Percentiles rank a stretch among this genome's conserved stretches.
phyloP scores from a whole-genome alignment of 306 rosid species.

The Coriaria nepalensis region DNA sequence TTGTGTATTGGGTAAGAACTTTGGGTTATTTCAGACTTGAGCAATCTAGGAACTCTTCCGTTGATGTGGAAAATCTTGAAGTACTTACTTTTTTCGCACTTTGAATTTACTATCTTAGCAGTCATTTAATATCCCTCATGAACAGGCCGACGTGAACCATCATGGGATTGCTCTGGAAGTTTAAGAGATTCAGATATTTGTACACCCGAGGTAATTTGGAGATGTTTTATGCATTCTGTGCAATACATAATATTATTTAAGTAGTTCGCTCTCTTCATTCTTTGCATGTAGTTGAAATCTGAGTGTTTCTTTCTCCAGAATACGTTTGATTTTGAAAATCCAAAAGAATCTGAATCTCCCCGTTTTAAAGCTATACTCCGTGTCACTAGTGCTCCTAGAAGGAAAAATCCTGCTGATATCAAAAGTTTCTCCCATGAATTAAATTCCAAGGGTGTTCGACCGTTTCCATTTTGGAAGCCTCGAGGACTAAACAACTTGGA shows the following conservation, averaged over 20 bases:
- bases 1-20: too few relatives aligned
- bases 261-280: not conserved
- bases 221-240: constrained; percentile 5
- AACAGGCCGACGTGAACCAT: constrained; percentile 49
- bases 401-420: constrained; percentile 72
- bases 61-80: not conserved
- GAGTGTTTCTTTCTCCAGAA: constrained; percentile 33
- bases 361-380: constrained; percentile 98
- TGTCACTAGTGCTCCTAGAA: constrained; percentile 89
- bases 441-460: constrained; percentile 90
- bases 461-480: constrained; percentile 92
- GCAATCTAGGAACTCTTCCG: not conserved
- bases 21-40: too few relatives aligned
- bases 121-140: constrained; percentile 15
- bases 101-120: too few relatives aligned
- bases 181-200: constrained; percentile 55
- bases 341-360: constrained; percentile 98
- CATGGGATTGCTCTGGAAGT: constrained; percentile 46
- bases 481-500: constrained; percentile 86
- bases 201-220: constrained; percentile 72
- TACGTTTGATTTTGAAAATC: constrained; percentile 81
- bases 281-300: constrained; percentile 13
- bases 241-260: constrained; percentile 4
- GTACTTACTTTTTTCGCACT: not conserved
- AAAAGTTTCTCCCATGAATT: constrained; percentile 96